Evolutionary conservation across 1,284 basidiomycete genomes (phyloP), one percentile per base, ranked within the genome.

Genomic region (Apiotrichum siamense): DNA sequence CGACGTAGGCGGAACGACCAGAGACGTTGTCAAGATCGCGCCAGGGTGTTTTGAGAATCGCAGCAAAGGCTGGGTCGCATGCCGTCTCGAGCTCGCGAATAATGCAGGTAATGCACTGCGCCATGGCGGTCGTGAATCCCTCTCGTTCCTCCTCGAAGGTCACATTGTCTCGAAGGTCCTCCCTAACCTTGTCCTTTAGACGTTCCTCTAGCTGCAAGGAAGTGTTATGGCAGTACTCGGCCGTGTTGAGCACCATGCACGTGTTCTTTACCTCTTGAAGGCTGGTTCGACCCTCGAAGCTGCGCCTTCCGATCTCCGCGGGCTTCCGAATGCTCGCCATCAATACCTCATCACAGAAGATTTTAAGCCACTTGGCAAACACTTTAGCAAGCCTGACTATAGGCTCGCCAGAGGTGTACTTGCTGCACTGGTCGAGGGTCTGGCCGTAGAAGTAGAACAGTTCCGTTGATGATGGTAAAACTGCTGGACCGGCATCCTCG

Each of bases 391-490:
- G 72, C 60, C 91, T 87, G 67, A 83, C 86, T 59, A 94, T 75
- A 3, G 88, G 82, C 59, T 86, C 83, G 0, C 86, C 85, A 3
- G 82, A 85, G n/a, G 87, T 72, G 39, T 72, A 73, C 57, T 86
- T 88, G 1, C 88, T 85, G 67, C 93, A 97, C 67, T 92, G 88
- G 52, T 98, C 96, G 40, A 99, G 75, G 38, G 86, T 92, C 67
- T 97, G 91, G 0, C 86, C 88, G 69, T 98, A 98, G 72, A 96
- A 91, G 72, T 94, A 94, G 77, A 98, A 98, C 32, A 99, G 76
- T 65, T 98, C 93, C 1, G 93, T 97, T 1, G 91, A 96, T 0
- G 89, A 93, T 0, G 91, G 88, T 3, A 97, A 78, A 1, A 98
- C 88, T 1, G 81, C 79, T 3, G 82, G 79, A 0, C 81, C 77